Evolutionary conservation across 2,329 filamentous ascomycete species (phyloP), one percentile per base, ranked within the genome.

Genomic region (Aspergillus luchuensis): DNA sequence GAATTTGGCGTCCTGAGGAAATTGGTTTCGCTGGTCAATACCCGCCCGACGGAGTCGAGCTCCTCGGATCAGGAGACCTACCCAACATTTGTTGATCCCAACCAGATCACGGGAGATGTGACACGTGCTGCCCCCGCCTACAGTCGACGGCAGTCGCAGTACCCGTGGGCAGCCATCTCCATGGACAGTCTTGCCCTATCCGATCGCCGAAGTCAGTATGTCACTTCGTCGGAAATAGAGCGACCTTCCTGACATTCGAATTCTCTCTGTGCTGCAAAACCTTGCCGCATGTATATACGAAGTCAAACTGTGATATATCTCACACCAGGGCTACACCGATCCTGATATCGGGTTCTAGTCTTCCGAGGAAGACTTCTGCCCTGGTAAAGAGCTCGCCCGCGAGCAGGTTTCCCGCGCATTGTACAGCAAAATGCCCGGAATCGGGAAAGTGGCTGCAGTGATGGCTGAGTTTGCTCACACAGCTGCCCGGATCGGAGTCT

Each of bases 1-100:
- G 80, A 82, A 65, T 81, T 81, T 48, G 79, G 74, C n/a, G 79
- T 81, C 11, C 70, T 81, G 21, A 71, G 76, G n/a, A 77, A 78
- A 62, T 68, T 80, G 5, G 74, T 80, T 38, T 70, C 74, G 0
- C 68, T 80, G n/a, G 77, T 78, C 36, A 71, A 75, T 28, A 64
- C 63, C 2, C 65, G 69, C 21, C 67, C 66, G 10, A 71, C 72
- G 17, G 70, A 72, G 15, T 70, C 70, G 0, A 75, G 68, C 5
- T 75, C 73, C 2, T 65, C 66, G 3, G 72, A 74, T 28, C 63
- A 66, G 10, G 74, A 77, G 10, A 71, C 78, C 19, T 74, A 74
- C 48, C 76, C 76, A 1, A 73, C 74, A 21, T 79, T 80, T 56
- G 78, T 80, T 25, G 73, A 80, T 53, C 72, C 78, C 5, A 69